Evolutionary conservation across 495 filamentous ascomycete genomes (phyloP).

Genomic region (Lasiosphaeria hispida): DNA sequence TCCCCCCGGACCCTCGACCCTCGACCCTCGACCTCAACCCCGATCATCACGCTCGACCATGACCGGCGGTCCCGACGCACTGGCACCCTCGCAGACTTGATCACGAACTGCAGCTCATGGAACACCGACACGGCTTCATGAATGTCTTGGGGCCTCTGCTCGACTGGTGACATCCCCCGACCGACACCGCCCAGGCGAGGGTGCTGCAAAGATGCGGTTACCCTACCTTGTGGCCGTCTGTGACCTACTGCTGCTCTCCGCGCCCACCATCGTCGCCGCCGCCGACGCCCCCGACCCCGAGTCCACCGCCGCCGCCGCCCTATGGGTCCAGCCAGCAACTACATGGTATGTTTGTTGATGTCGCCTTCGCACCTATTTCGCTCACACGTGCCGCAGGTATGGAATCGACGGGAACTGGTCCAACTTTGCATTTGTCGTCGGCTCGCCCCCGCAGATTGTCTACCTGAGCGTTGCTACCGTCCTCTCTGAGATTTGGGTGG

Average conservation of each 20-base stretch:
- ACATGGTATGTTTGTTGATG: slow-evolving; percentile 41
- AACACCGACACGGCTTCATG: slow-evolving; percentile 27
- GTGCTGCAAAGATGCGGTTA: slow-evolving; percentile 36
- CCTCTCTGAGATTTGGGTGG: slow-evolving; percentile 57
- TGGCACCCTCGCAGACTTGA: background rate
- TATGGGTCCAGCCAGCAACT: slow-evolving; percentile 44
- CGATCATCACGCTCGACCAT: background rate
- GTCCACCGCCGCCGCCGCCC: slow-evolving; percentile 17
- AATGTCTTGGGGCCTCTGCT: slow-evolving; percentile 31
- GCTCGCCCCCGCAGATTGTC: slow-evolving; percentile 54
- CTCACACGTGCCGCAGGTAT: slow-evolving; percentile 39
- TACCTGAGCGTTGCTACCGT: slow-evolving; percentile 57
- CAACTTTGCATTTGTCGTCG: slow-evolving; percentile 53
- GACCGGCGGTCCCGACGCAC: slow-evolving; percentile 12
- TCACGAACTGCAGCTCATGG: slow-evolving; percentile 29
- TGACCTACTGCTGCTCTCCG: slow-evolving; percentile 37
- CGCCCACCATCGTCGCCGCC: slow-evolving; percentile 33
- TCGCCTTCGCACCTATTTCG: slow-evolving; percentile 1
- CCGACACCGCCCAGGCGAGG: slow-evolving; percentile 22
- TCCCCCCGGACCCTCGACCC: background rate
- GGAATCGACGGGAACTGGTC: slow-evolving; percentile 54
- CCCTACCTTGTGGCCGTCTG: slow-evolving; percentile 33
- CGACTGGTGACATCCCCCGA: slow-evolving; percentile 25
- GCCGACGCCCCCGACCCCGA: slow-evolving; percentile 17
- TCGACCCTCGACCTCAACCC: background rate